A percentile compares a stretch with the other conserved stretches of the same genome.
Conservation (phyloP, 345 rosid genomes). For the Laguncularia racemosa region DNA sequence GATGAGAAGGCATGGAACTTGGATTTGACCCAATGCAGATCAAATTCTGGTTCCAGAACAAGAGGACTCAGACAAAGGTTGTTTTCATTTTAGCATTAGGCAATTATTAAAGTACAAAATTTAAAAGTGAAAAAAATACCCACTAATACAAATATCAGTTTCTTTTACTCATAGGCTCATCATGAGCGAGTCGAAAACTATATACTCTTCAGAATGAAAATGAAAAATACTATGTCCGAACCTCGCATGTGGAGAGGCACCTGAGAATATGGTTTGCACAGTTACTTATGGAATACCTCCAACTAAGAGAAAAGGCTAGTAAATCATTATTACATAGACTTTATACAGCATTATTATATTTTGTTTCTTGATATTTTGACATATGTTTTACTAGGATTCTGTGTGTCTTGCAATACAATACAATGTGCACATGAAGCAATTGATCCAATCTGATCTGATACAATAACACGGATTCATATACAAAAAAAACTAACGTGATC, state of each 20-base stretch:
- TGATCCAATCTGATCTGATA: too few relatives aligned
- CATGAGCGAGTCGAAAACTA: conserved; percentile 43
- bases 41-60: conserved; percentile 88
- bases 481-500: too few relatives aligned
- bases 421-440: conserved; percentile 14
- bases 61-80: conserved; percentile 68
- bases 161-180: conserved; percentile 31
- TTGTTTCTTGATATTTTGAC: too few relatives aligned
- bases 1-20: conserved; percentile 45
- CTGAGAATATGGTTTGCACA: conserved; percentile 48
- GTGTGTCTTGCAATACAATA: too few relatives aligned
- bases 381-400: too few relatives aligned
- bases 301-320: conserved; percentile 46
- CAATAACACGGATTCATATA: too few relatives aligned
- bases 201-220: conserved; percentile 48
- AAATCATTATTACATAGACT: not conserved
- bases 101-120: too few relatives aligned
- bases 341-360: not conserved
- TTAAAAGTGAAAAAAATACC: not conserved
- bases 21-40: conserved; percentile 43
- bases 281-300: conserved; percentile 38
- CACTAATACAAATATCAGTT: not conserved
- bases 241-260: conserved; percentile 32
- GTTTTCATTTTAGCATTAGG: not conserved
- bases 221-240: conserved; percentile 45